Evolutionary conservation across 2,329 filamentous ascomycete species (phyloP), one percentile per base, ranked within the genome.

Genomic region (Stemphylium vesicarium): DNA sequence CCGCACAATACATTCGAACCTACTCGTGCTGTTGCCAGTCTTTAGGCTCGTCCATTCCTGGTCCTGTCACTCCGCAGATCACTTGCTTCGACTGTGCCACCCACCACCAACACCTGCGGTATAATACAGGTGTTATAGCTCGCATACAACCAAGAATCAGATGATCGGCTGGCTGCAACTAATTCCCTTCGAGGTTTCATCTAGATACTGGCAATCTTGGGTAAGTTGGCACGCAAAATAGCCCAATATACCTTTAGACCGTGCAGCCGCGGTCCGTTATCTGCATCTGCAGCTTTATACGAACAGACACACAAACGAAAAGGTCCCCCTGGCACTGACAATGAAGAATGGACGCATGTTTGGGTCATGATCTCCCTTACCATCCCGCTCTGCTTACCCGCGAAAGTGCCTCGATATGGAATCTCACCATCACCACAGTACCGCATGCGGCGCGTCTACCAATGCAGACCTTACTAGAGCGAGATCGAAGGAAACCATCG

Each of bases 161-260:
- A 43, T 32, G 16, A n/a, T 2, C 22, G 32, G 24, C 35, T 15
- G 13, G 24, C 36, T 20, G 26, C 16, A n/a, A 9, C 24, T 15
- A n/a, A 4, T 6, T 31, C 16, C n/a, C 20, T 33, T 12, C 22
- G 53, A 35, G 48, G 65, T 70, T 70, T 70, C 65, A 68, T 61
- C 50, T 71, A 69, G 46, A 70, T 46, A 50, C 53, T 50, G 37
- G 51, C 61, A 63, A 64, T 64, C 43, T 63, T 57, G 32, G 46
- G 29, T 31, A 20, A 32, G 48, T 20, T 51, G 43, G 32, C 48
- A 50, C 44, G 33, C 47, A 47, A 48, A 52, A 16, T 7, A 46
- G 38, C 38, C 51, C 56, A 63, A 52, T 63, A 43, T 54, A 53
- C 57, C 6, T 9, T 22, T 3, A 42, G 26, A 13, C 26, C 22